phyloP scores from a whole-genome alignment of 2,329 filamentous ascomycete species.

The Epichloe scottii region DNA sequence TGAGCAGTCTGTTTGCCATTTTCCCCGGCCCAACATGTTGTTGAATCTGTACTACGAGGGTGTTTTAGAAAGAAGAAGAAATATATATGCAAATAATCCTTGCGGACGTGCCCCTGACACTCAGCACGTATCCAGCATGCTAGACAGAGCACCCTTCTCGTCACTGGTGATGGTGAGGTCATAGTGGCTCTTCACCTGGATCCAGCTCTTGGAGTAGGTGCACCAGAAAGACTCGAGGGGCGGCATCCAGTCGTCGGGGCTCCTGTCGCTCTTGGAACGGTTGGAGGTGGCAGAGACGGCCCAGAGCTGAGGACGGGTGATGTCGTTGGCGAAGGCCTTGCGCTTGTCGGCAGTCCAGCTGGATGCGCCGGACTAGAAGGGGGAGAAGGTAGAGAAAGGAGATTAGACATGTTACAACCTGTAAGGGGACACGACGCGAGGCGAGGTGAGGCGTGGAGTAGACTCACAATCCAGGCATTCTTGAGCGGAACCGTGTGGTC shows the following conservation, averaged over 20 bases:
- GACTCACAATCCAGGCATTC: slow-evolving; percentile 61
- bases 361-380: slow-evolving; percentile 51
- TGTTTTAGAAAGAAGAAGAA: no score
- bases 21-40: no score
- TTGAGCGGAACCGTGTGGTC: slow-evolving; percentile 74
- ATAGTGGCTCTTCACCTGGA: slow-evolving; percentile 67
- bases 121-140: slow-evolving; percentile 23
- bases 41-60: neutral
- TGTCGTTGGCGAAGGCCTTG: slow-evolving; percentile 63
- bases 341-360: slow-evolving; percentile 58
- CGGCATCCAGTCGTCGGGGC: slow-evolving; percentile 68
- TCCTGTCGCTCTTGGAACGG: slow-evolving; percentile 57
- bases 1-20: neutral
- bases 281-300: slow-evolving; percentile 72
- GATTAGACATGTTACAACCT: neutral
- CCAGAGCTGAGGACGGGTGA: slow-evolving; percentile 62
- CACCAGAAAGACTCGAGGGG: slow-evolving; percentile 58
- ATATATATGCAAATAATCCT: neutral
- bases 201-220: slow-evolving; percentile 65
- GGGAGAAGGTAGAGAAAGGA: neutral
- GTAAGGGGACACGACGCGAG: neutral
- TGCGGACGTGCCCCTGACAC: neutral
- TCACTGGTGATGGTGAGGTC: slow-evolving; percentile 53
- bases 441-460: neutral
- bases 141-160: slow-evolving; percentile 56